Conservation (phyloP, 495 filamentous ascomycete genomes). For the Talaromyces borbonicus region DNA sequence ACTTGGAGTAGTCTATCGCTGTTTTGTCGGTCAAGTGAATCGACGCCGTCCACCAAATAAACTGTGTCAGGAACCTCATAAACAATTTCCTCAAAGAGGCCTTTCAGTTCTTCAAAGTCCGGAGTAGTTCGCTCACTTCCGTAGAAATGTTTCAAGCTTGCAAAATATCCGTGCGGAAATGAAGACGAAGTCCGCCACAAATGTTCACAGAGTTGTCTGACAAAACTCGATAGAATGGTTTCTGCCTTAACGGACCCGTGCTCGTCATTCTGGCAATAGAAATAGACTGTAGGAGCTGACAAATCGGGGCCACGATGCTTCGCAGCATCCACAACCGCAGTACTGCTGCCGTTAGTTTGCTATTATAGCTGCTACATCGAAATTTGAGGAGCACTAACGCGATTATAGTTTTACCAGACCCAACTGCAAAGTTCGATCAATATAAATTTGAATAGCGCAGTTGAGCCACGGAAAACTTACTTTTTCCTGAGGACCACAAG, state of each 20-base stretch:
- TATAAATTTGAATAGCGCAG: slow-evolving; percentile 5
- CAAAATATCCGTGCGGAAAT: slow-evolving; percentile 1
- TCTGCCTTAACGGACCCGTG: background rate
- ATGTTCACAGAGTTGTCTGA: slow-evolving; percentile 11
- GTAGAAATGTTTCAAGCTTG: slow-evolving; percentile 6
- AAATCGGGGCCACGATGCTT: slow-evolving; percentile 1
- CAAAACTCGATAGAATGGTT: slow-evolving; percentile 12
- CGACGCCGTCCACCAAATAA: slow-evolving; percentile 13
- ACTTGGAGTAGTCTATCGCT: slow-evolving; percentile 3
- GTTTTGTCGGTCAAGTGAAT: slow-evolving; percentile 8
- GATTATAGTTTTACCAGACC: slow-evolving; percentile 20
- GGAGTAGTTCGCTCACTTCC: slow-evolving; percentile 8
- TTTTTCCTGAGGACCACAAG: slow-evolving; percentile 20
- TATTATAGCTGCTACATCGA: background rate
- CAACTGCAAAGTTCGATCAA: slow-evolving; percentile 14
- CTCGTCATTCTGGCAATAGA: slow-evolving; percentile 10
- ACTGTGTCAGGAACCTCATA: slow-evolving; percentile 8
- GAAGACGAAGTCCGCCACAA: background rate
- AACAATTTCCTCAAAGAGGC: slow-evolving; percentile 13
- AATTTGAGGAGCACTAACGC: slow-evolving; percentile 11
- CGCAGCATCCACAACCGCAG: slow-evolving; percentile 11
- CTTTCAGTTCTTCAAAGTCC: slow-evolving; percentile 14
- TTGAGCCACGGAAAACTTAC: slow-evolving; percentile 13
- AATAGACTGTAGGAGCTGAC: background rate
- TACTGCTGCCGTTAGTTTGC: slow-evolving; percentile 9